Evolutionary conservation across 345 rosid genomes (phyloP), one percentile per base, ranked within the genome.

Genomic region (Orychophragmus violaceus): DNA sequence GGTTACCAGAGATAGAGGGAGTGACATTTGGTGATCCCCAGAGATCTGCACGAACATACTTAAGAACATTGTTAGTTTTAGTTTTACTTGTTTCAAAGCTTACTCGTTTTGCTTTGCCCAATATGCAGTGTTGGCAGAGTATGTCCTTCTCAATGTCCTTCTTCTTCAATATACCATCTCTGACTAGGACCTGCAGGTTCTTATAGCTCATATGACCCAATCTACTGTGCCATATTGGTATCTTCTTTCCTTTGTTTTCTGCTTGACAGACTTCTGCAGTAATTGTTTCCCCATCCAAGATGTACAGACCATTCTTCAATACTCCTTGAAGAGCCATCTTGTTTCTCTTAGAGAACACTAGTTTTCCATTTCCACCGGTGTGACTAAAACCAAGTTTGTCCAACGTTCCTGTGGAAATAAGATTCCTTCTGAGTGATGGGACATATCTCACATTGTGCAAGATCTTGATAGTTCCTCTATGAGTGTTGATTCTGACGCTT

Each of bases 221-320:
- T 0, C 14, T 3, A 5, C 22, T 42, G 4, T 42, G 48, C 48
- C 48, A 42, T 0, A n/a, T 1, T 6, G 32, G 32, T 1, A 29
- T 9, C 2, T 0, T 17, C n/a, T 1, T 3, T 0, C 5, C 3
- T 0, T 0, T 2, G 0, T 24, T 24, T 4, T 24, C 25, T 2
- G 10, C 21, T 17, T 16, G 48, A 0, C 48, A 42, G 0, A 16
- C 4, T 17, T 42, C 48, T 0, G 0, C 48, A 0, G 10, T 42
- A 0, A 42, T 6, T 0, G 51, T 45, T 10, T 45, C 25, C 0
- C 24, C 51, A 18, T 45, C 51, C 0, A 45, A 6, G 9, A 45
- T 3, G 21, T 45, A 45, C 0, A 45, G 2, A 1, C 23, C 50
- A 3, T n/a, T n/a, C n/a, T n/a, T n/a, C n/a, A n/a, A n/a, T n/a